phyloP scores from a whole-genome alignment of 2,329 filamentous ascomycete genomes.

The Botrytis tulipae region DNA sequence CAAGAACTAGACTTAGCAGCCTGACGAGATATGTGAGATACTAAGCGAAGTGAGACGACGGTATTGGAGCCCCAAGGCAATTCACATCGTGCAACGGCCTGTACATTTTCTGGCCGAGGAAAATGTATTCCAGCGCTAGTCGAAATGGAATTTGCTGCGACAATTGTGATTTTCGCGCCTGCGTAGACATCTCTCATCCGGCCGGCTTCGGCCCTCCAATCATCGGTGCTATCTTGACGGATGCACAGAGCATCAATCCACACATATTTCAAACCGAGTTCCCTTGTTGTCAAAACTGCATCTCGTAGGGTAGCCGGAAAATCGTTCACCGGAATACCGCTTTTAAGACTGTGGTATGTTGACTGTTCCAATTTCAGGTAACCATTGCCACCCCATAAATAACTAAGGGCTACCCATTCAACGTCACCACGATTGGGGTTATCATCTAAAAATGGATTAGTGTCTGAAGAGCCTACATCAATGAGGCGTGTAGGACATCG shows the following conservation, averaged over 20 bases:
- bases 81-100: neutral
- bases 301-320: slow-evolving; percentile 16
- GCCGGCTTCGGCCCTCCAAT: slow-evolving; percentile 12
- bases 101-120: neutral
- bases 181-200: slow-evolving; percentile 19
- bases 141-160: slow-evolving; percentile 16
- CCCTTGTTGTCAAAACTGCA: slow-evolving; percentile 4
- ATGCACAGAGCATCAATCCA: slow-evolving; percentile 21
- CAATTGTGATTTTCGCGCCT: slow-evolving; percentile 12
- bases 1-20: slow-evolving; percentile 17
- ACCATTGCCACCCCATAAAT: slow-evolving; percentile 15
- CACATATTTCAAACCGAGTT: slow-evolving; percentile 12
- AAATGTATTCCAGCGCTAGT: slow-evolving; percentile 16
- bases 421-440: slow-evolving; percentile 3
- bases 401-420: slow-evolving; percentile 16
- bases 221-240: slow-evolving; percentile 17
- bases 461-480: slow-evolving; percentile 3
- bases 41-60: slow-evolving; percentile 8
- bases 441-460: slow-evolving; percentile 10
- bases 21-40: slow-evolving; percentile 16
- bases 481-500: slow-evolving; percentile 18
- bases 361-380: slow-evolving; percentile 2
- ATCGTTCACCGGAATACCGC: slow-evolving; percentile 1
- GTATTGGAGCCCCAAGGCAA: neutral
- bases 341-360: slow-evolving; percentile 11